Percentiles rank a stretch among this genome's conserved stretches.
Conservation (phyloP, 306 rosid species). For the Vachellia collinsii region DNA sequence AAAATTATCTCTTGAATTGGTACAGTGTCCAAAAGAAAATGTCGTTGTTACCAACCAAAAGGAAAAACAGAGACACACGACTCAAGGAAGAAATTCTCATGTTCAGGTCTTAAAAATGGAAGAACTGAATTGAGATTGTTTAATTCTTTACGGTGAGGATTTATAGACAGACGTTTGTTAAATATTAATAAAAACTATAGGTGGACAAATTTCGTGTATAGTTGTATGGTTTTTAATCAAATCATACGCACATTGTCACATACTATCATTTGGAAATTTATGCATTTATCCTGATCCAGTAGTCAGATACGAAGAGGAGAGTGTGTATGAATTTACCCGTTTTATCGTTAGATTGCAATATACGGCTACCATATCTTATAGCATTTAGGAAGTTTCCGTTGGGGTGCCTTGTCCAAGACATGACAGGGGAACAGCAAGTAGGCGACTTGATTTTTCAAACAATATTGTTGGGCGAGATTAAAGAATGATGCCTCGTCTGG, state of each 20-base stretch:
- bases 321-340: background rate
- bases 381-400: background rate
- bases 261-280: background rate
- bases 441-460: background rate
- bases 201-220: background rate
- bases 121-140: background rate
- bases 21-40: background rate
- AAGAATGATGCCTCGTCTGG: background rate
- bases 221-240: background rate
- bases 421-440: background rate
- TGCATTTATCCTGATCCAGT: background rate
- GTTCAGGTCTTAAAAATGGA: too few species aligned
- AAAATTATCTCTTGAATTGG: background rate
- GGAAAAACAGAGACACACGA: too few species aligned
- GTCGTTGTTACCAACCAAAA: too few species aligned
- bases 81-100: too few species aligned
- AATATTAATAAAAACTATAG: background rate
- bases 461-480: background rate
- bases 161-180: too few species aligned
- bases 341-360: background rate
- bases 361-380: background rate
- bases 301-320: background rate
- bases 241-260: background rate
- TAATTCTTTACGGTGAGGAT: background rate
- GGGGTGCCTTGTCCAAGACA: background rate